These are phyloP conservation scores for Irpex sp. DNA, from an alignment of 1,284 basidiomycete genomes.

Conservation along the genomic window DNA sequence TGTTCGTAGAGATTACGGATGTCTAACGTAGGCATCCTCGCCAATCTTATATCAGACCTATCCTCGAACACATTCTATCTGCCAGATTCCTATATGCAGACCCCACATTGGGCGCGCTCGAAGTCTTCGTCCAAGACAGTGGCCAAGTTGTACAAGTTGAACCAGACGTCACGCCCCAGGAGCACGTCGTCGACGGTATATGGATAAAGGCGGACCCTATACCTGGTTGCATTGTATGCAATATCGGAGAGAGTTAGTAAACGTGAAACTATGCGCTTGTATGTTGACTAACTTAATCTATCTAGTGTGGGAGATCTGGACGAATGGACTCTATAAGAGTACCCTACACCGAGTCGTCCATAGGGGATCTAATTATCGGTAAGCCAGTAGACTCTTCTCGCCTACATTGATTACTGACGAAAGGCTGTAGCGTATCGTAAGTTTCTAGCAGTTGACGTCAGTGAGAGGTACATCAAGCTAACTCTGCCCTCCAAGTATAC, in stretches of 20 bases:
- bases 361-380: constrained; percentile 69
- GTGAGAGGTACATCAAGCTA: not conserved
- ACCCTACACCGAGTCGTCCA: constrained; percentile 82
- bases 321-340: constrained; percentile 71
- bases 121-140: constrained; percentile 67
- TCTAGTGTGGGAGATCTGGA: constrained; percentile 84
- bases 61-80: not conserved
- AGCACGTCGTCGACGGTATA: constrained; percentile 52
- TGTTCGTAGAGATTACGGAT: constrained; percentile 72
- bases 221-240: constrained; percentile 75
- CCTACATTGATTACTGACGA: constrained; percentile 1
- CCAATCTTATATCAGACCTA: not conserved
- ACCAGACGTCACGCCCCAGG: constrained; percentile 39
- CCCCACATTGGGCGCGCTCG: constrained; percentile 71
- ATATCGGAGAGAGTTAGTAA: constrained; percentile 76
- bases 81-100: constrained; percentile 76
- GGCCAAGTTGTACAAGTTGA: constrained; percentile 34
- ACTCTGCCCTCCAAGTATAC: constrained; percentile 41
- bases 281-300: not conserved
- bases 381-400: no score
- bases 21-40: constrained; percentile 60
- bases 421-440: constrained; percentile 17
- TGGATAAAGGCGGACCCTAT: constrained; percentile 83
- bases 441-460: not conserved
- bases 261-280: not conserved